These are phyloP conservation scores for Lyophyllum shimeji DNA, from an alignment of 768 basidiomycete species.

Conservation along the genomic window DNA sequence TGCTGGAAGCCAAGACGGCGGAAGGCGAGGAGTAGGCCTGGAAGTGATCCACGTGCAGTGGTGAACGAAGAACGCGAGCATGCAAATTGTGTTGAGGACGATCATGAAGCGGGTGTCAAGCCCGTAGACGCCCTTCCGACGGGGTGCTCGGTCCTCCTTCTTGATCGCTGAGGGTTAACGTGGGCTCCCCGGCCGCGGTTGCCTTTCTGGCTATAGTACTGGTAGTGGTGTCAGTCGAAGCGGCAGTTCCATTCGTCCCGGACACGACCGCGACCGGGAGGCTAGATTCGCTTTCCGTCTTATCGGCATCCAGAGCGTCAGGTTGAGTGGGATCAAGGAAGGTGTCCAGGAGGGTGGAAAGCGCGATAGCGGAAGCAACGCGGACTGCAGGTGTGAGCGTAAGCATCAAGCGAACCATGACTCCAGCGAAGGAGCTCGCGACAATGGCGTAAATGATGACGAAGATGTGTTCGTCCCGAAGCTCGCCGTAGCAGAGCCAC, in stretches of 20 bases:
- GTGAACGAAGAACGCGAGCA: constrained; percentile 88
- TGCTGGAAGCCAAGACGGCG: constrained; percentile 83
- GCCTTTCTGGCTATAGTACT: constrained; percentile 55
- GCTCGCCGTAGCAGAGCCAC: constrained; percentile 87
- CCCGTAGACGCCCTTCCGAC: constrained; percentile 73
- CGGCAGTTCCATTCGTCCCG: constrained; percentile 10
- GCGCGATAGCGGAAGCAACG: constrained; percentile 88
- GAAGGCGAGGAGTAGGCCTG: constrained; percentile 96
- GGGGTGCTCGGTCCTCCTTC: constrained; percentile 15
- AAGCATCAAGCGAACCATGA: constrained; percentile 99
- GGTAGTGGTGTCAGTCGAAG: constrained; percentile 28
- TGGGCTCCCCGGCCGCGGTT: constrained; percentile 25
- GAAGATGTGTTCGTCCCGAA: constrained; percentile 96
- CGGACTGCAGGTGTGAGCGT: constrained; percentile 97
- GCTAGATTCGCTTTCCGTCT: constrained; percentile 24
- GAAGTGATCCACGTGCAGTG: constrained; percentile 98
- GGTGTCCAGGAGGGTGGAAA: constrained; percentile 84
- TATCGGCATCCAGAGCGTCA: constrained; percentile 29
- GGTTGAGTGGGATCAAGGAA: constrained; percentile 88
- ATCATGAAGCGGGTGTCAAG: constrained; percentile 81
- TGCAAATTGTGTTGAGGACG: constrained; percentile 69
- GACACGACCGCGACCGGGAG: background rate
- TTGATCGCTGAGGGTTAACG: constrained; percentile 29
- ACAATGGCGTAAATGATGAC: constrained; percentile 97
- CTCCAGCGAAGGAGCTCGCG: constrained; percentile 97